Conservation (phyloP, 2,329 filamentous ascomycete genomes). For the Cladophialophora carrionii region DNA sequence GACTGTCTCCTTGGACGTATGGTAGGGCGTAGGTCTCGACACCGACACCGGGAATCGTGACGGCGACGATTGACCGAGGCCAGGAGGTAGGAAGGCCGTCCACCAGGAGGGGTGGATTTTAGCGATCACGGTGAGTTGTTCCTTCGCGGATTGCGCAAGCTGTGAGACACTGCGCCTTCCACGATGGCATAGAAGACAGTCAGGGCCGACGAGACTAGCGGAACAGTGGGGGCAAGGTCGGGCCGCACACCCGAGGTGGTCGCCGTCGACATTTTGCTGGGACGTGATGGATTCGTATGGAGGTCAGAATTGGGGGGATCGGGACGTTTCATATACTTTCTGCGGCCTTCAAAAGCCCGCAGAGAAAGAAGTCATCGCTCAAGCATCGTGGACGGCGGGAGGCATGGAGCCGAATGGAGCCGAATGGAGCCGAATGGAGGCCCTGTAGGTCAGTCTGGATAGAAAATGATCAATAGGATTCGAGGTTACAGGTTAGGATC, state of each 20-base stretch:
- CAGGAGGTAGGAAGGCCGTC: constrained; percentile 17
- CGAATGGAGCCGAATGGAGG: background rate
- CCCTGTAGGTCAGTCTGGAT: background rate
- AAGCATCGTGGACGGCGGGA: background rate
- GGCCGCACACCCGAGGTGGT: constrained; percentile 22
- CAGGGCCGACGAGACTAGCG: constrained; percentile 26
- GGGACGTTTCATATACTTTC: background rate
- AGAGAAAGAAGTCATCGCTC: background rate
- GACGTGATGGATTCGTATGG: background rate
- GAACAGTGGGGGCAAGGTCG: constrained; percentile 20
- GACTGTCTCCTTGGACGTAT: constrained; percentile 16
- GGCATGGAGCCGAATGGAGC: background rate
- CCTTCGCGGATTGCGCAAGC: constrained; percentile 22
- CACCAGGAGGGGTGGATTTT: constrained; percentile 23
- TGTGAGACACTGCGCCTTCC: constrained; percentile 23
- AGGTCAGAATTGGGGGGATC: background rate
- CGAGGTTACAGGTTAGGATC: background rate
- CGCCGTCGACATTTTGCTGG: constrained; percentile 12
- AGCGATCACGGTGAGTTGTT: constrained; percentile 15
- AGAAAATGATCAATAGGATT: background rate
- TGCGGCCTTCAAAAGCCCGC: background rate
- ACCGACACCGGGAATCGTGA: constrained; percentile 18
- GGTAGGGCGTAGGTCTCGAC: constrained; percentile 17
- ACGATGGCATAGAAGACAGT: constrained; percentile 28
- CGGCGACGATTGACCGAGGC: constrained; percentile 18